A percentile compares a stretch with the other conserved stretches of the same genome.
Evolutionary conservation across 2,329 filamentous ascomycete species (phyloP).

Genomic region (Clonostachys rosea): DNA sequence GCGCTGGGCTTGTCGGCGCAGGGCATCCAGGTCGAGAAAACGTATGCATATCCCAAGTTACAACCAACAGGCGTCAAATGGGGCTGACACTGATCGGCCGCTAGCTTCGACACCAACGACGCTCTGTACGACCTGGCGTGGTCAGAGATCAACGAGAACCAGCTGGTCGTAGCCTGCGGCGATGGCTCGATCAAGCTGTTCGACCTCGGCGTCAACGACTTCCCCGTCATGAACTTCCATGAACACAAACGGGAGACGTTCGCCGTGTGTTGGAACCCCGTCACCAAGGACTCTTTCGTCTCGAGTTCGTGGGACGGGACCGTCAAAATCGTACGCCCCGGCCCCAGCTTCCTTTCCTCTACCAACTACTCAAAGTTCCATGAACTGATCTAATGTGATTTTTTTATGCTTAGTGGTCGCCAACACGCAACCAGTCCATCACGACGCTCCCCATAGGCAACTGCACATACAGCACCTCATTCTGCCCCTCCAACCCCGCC

Average conservation of each 20-base stretch:
- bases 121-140: slow-evolving; percentile 92
- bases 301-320: slow-evolving; percentile 96
- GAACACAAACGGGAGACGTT: slow-evolving; percentile 94
- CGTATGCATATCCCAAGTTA: slow-evolving; percentile 37
- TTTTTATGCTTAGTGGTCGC: slow-evolving; percentile 64
- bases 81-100: slow-evolving; percentile 1
- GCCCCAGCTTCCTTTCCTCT: background rate
- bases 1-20: slow-evolving; percentile 77
- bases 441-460: slow-evolving; percentile 85
- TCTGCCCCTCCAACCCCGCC: slow-evolving; percentile 81
- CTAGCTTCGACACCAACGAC: slow-evolving; percentile 95
- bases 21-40: slow-evolving; percentile 81
- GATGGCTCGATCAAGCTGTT: slow-evolving; percentile 95
- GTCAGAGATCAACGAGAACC: slow-evolving; percentile 96
- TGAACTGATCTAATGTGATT: background rate
- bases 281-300: slow-evolving; percentile 85
- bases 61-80: background rate
- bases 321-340: slow-evolving; percentile 67
- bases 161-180: slow-evolving; percentile 82
- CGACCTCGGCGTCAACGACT: slow-evolving; percentile 75
- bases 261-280: slow-evolving; percentile 86
- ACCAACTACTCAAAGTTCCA: background rate
- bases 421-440: slow-evolving; percentile 68
- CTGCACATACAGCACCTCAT: slow-evolving; percentile 91
- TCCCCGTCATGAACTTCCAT: slow-evolving; percentile 86